A percentile compares a stretch with the other conserved stretches of the same genome.
Evolutionary conservation across 179 eudicot genomes (phyloP).

Genomic region (Nepenthes alata): DNA sequence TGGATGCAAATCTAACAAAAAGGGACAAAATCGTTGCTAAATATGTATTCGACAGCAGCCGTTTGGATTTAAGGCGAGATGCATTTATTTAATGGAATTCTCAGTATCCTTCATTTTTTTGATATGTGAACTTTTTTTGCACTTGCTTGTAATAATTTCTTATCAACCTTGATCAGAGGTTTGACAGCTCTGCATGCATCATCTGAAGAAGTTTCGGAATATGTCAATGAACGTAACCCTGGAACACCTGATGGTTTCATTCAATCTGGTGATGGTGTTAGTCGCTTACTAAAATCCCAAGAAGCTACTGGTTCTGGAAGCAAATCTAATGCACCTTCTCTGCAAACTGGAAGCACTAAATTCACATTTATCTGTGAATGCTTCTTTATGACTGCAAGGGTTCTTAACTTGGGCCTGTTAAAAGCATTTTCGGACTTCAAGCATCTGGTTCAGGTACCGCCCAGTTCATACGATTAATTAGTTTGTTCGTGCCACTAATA

Average conservation of each 20-base stretch:
- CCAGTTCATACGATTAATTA: background rate
- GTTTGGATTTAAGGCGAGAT: constrained; percentile 66
- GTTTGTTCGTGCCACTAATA: too few species aligned
- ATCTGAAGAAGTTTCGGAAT: constrained; percentile 77
- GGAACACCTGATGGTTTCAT: constrained; percentile 19
- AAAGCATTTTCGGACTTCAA: constrained; percentile 96
- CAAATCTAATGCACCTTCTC: constrained; percentile 25
- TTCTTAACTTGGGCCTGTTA: constrained; percentile 75
- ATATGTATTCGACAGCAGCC: constrained; percentile 57
- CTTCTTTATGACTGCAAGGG: constrained; percentile 97
- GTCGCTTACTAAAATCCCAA: constrained; percentile 38
- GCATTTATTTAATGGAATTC: background rate
- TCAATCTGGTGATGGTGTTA: constrained; percentile 26
- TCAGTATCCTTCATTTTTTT: background rate
- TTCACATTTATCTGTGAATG: constrained; percentile 89
- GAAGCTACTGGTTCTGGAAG: constrained; percentile 53
- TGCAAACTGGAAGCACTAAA: constrained; percentile 30
- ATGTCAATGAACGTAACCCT: constrained; percentile 30
- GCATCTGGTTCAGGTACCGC: constrained; percentile 84
- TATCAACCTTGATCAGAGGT: constrained; percentile 35
- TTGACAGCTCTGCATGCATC: constrained; percentile 95
- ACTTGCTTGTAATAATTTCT: constrained; percentile 6
- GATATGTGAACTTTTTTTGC: background rate
- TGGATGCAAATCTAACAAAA: constrained; percentile 70
- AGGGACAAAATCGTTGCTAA: constrained; percentile 72